Evolutionary conservation across 768 basidiomycete genomes (phyloP).

Genomic region (Suillus hirtellus): DNA sequence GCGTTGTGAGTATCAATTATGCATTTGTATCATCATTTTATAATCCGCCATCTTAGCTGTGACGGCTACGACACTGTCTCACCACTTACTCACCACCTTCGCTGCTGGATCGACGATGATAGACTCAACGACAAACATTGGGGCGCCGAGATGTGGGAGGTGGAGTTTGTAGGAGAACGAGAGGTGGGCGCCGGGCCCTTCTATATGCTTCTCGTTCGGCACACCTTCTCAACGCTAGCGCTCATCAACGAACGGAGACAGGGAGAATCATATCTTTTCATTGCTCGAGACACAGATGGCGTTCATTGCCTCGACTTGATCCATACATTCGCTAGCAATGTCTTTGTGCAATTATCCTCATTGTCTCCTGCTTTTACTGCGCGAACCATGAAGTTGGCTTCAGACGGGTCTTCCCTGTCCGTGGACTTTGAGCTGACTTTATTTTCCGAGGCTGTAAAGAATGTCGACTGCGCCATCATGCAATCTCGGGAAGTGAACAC

Average conservation of each 20-base stretch:
- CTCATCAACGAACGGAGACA: constrained; percentile 58
- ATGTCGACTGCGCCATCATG: constrained; percentile 71
- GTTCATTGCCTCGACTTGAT: constrained; percentile 87
- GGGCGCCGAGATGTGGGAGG: constrained; percentile 61
- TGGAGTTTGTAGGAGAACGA: constrained; percentile 84
- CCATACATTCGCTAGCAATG: constrained; percentile 76
- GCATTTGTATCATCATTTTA: background rate
- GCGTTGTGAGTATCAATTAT: constrained; percentile 52
- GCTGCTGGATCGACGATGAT: constrained; percentile 59
- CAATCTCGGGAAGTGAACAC: constrained; percentile 60
- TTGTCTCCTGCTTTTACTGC: constrained; percentile 54
- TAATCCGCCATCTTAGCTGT: constrained; percentile 43
- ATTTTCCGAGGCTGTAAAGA: constrained; percentile 79
- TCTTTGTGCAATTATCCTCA: constrained; percentile 67
- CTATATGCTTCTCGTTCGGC: background rate
- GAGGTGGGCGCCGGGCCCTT: constrained; percentile 42
- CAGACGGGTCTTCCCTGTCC: constrained; percentile 19
- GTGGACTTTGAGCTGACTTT: constrained; percentile 64
- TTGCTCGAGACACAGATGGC: constrained; percentile 69
- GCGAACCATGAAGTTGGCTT: constrained; percentile 15
- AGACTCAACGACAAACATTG: constrained; percentile 63
- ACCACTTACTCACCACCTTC: constrained; percentile 40
- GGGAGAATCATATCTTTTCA: constrained; percentile 85
- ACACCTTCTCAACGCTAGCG: constrained; percentile 54
- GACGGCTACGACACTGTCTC: constrained; percentile 57